phyloP scores from a whole-genome alignment of 108 stramenopile genomes.

The Craspedostauros australis region DNA sequence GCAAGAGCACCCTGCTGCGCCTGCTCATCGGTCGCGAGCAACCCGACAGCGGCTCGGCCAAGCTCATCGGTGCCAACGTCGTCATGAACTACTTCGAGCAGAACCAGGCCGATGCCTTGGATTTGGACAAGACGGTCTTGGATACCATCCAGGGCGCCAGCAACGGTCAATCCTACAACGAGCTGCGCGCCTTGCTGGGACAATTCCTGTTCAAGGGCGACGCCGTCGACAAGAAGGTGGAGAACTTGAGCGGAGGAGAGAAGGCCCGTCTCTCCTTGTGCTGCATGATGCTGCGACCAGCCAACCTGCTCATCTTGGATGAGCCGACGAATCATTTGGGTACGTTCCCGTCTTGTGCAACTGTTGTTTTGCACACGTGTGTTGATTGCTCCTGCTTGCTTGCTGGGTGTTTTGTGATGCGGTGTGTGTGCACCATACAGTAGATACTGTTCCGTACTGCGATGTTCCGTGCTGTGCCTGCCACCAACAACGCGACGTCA shows the following conservation, averaged over 20 bases:
- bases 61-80: conserved; percentile 73
- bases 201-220: conserved; percentile 96
- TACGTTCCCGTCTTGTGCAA: conserved; percentile 10
- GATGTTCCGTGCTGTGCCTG: no score
- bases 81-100: conserved; percentile 91
- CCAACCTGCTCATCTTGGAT: conserved; percentile 88
- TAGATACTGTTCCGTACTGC: no score
- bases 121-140: conserved; percentile 83
- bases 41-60: conserved; percentile 62
- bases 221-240: conserved; percentile 87
- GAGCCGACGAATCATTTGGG: conserved; percentile 81
- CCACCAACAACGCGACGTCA: no score
- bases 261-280: conserved; percentile 91
- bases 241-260: conserved; percentile 89
- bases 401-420: no score
- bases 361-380: background rate
- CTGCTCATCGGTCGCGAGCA: conserved; percentile 77
- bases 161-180: conserved; percentile 78
- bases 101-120: conserved; percentile 91
- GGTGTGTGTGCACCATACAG: no score
- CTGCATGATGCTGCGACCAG: conserved; percentile 90
- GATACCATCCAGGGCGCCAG: conserved; percentile 79
- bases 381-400: no score
- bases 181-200: conserved; percentile 87
- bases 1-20: conserved; percentile 86